Evolutionary conservation across 257 asterid species (phyloP).

Genomic region (Jaltomata sinuosa): DNA sequence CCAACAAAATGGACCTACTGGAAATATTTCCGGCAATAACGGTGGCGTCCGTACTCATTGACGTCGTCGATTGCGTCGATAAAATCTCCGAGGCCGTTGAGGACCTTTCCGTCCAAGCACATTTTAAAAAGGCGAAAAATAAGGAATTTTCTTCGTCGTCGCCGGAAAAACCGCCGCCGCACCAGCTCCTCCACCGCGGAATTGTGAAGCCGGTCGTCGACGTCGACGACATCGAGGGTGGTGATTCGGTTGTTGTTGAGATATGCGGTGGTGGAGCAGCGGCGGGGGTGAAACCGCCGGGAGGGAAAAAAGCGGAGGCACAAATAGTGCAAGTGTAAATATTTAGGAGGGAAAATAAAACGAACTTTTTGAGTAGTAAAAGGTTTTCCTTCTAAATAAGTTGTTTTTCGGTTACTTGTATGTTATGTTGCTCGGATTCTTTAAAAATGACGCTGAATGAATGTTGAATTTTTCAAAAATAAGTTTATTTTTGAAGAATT

Average conservation of each 20-base stretch:
- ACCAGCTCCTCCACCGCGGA: slow-evolving; percentile 39
- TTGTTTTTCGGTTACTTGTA: neutral
- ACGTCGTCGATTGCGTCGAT: slow-evolving; percentile 34
- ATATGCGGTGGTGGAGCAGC: neutral
- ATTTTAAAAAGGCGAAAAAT: slow-evolving; percentile 18
- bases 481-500: neutral
- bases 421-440: rapidly evolving
- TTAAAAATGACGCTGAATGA: neutral
- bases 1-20: slow-evolving; percentile 15
- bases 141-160: neutral
- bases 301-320: neutral
- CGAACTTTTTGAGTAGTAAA: neutral
- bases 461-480: neutral
- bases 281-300: neutral
- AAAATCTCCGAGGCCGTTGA: slow-evolving; percentile 24
- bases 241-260: slow-evolving; percentile 15
- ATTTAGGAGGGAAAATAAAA: neutral
- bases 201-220: slow-evolving; percentile 39
- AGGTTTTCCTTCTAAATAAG: neutral
- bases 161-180: slow-evolving; percentile 5
- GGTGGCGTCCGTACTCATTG: slow-evolving; percentile 39
- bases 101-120: slow-evolving; percentile 40
- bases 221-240: neutral
- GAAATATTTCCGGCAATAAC: slow-evolving; percentile 37
- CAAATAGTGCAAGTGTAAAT: too few species aligned